Base-by-base conservation (phyloP, 2,329 filamentous ascomycete species). In the Beauveria sp. region DNA sequence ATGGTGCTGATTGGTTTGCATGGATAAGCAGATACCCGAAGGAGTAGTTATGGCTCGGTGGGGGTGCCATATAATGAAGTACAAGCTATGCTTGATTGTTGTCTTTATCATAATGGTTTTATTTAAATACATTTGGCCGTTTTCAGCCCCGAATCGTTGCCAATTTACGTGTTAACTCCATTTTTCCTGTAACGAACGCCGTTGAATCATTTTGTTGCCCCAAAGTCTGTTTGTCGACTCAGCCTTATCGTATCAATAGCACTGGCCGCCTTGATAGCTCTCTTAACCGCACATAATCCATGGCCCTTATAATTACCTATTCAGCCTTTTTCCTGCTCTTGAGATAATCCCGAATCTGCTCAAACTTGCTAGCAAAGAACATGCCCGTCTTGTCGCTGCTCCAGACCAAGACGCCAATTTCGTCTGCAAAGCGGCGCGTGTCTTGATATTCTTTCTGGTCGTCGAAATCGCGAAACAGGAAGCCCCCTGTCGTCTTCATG, bases 291-390 rank as follows among this genome's bases (percentile, higher is more conserved):
- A 14, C 5, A 37, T 5, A 30, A 12, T 30, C 6, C 24, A 20
- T 5, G 14, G 6, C 22, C 34, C 5, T 37, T 16, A 16, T 5
- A 5, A 34, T 28, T 28, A 12, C 30, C 12, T 70, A 77, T 62
- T 78, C 76, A 0, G 75, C 73, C 68, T 78, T 80, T 71, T 84
- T 87, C 61, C 83, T 79, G 66, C 83, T 86, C 69, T 86, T 87
- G 65, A 96, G 80, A 72, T 90, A 97, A 63, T 88, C 86, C 62
- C 86, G 83, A 64, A 99, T 87, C 77, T 96, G 92, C 72, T 97
- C 92, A 69, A 94, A 85, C 70, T 92, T 88, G 62, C 85, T 96
- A 7, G 96, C 92, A 72, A 99, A 99, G 75, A 99, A 96, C 79
- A 90, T 88, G 64, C 87, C 84, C 71, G 86, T 88, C 59, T 79